phyloP scores from a whole-genome alignment of 768 basidiomycete genomes.

The Lepiota venenata region DNA sequence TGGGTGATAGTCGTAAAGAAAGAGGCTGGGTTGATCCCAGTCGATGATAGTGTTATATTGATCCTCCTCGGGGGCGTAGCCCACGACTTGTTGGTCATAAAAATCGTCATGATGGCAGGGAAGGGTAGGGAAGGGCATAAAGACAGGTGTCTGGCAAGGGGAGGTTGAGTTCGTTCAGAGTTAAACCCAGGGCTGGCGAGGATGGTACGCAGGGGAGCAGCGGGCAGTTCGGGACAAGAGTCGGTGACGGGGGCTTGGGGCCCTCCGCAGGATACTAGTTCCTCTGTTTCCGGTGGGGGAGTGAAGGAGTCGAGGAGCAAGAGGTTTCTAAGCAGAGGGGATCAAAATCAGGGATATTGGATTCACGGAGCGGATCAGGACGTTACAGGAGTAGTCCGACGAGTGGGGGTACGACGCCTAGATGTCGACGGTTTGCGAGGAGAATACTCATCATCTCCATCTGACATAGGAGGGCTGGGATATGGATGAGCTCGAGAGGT shows the following conservation, averaged over 20 bases:
- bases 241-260: not conserved
- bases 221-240: not conserved
- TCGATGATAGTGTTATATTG: not conserved
- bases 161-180: not conserved
- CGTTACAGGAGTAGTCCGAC: not conserved
- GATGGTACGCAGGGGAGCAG: not conserved
- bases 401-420: not conserved
- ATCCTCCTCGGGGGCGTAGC: not conserved
- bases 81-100: not conserved
- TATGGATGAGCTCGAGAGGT: not conserved
- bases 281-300: not conserved
- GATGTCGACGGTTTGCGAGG: not conserved
- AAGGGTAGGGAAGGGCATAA: not conserved
- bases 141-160: not conserved
- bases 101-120: not conserved
- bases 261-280: not conserved
- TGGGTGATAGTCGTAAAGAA: not conserved
- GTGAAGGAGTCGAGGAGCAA: not conserved
- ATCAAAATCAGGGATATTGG: not conserved
- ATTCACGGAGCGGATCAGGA: too few relatives aligned
- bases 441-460: not conserved
- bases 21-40: not conserved
- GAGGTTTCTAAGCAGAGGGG: not conserved
- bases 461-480: conserved; percentile 2
- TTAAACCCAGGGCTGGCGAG: not conserved